Evolutionary conservation across 2,329 filamentous ascomycete genomes (phyloP).

Genomic region (Fusarium anguioides): DNA sequence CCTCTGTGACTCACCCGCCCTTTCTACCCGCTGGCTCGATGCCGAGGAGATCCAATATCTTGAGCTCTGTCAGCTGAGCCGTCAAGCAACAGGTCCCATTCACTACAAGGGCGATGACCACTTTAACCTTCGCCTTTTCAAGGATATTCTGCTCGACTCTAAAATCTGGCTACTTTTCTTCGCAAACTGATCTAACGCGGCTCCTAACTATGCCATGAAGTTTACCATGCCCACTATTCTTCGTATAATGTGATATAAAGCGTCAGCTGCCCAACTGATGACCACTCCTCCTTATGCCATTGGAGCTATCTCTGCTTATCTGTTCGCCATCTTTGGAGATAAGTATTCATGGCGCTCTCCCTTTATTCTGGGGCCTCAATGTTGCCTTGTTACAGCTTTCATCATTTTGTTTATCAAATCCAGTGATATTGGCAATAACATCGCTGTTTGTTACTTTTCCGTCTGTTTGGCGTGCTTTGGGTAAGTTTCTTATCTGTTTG

Average conservation of each 20-base stretch:
- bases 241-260: slow-evolving; percentile 54
- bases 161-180: slow-evolving; percentile 58
- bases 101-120: slow-evolving; percentile 20
- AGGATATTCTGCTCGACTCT: slow-evolving; percentile 58
- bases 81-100: not conserved
- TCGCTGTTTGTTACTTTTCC: slow-evolving; percentile 17
- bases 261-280: slow-evolving; percentile 47
- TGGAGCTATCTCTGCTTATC: slow-evolving; percentile 17
- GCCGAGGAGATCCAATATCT: slow-evolving; percentile 17
- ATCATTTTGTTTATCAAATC: slow-evolving; percentile 20
- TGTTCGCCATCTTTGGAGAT: slow-evolving; percentile 18
- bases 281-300: slow-evolving; percentile 16
- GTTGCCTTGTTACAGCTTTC: slow-evolving; percentile 11
- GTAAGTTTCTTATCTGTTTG: not conserved
- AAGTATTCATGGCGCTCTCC: slow-evolving; percentile 21
- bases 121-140: slow-evolving; percentile 34
- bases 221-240: slow-evolving; percentile 55
- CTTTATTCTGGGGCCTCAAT: slow-evolving; percentile 15
- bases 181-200: slow-evolving; percentile 56
- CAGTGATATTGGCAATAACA: slow-evolving; percentile 4
- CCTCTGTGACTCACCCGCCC: slow-evolving; percentile 10
- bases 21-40: slow-evolving; percentile 13
- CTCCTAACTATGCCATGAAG: slow-evolving; percentile 50
- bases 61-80: slow-evolving; percentile 6
- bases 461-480: slow-evolving; percentile 22